Percentiles rank a stretch among this genome's conserved stretches.
These are phyloP conservation scores for Pleurotus djamor DNA, from an alignment of 768 basidiomycete genomes.

Conservation along the genomic window DNA sequence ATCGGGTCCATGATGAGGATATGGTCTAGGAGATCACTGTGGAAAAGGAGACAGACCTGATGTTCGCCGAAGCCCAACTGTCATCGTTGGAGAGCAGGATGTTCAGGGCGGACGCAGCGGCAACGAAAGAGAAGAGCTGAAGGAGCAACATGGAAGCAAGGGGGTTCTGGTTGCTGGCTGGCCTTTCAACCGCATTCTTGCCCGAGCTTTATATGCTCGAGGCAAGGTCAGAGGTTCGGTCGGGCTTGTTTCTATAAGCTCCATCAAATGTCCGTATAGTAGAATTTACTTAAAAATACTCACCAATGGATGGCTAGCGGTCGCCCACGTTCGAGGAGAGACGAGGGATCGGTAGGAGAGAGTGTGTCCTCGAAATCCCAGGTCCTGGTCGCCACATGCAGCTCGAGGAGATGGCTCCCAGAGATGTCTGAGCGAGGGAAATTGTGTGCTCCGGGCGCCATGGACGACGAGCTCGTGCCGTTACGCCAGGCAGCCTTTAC, in stretches of 20 bases:
- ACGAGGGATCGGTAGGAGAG: not conserved
- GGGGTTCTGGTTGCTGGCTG: too few species aligned
- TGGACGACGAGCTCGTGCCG: too few species aligned
- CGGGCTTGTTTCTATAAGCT: not conserved
- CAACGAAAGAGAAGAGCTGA: not conserved
- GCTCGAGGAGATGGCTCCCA: not conserved
- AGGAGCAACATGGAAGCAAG: not conserved
- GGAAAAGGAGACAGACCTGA: conserved; percentile 15
- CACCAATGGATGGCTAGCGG: not conserved
- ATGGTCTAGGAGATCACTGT: not conserved
- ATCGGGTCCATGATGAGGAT: not conserved
- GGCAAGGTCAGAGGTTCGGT: too few species aligned
- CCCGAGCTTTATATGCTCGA: too few species aligned
- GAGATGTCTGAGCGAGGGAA: conserved; percentile 4
- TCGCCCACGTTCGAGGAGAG: conserved; percentile 2
- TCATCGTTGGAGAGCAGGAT: conserved; percentile 28
- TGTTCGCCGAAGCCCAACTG: conserved; percentile 29
- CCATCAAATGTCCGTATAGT: not conserved
- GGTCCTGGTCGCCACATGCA: not conserved
- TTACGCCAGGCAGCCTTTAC: too few species aligned
- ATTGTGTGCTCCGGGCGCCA: not conserved
- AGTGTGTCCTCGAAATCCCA: too few species aligned
- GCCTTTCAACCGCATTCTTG: too few species aligned
- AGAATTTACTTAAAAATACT: conserved; percentile 1
- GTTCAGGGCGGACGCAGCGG: conserved; percentile 14